phyloP scores from a whole-genome alignment of 139 green algal genomes.

The Chlorella sp. region DNA sequence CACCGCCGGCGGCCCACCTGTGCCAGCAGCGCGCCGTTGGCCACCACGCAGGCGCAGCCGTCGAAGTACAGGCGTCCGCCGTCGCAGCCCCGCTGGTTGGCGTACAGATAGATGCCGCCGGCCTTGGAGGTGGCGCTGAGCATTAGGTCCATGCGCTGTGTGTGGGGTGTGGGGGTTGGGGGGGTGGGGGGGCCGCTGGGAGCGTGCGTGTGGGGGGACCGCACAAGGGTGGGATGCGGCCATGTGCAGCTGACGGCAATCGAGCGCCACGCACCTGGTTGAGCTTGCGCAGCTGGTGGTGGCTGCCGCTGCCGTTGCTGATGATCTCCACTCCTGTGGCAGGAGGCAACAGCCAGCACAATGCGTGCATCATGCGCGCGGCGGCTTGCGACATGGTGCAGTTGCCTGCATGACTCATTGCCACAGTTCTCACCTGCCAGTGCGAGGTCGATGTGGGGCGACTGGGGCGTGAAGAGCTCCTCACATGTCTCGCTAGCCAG shows the following conservation, averaged over 20 bases:
- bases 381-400: too few relatives aligned
- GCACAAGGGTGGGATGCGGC: too few relatives aligned
- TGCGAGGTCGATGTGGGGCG: conserved; percentile 77
- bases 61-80: conserved; percentile 96
- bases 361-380: too few relatives aligned
- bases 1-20: conserved; percentile 64
- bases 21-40: conserved; percentile 91
- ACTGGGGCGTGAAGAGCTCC: conserved; percentile 94
- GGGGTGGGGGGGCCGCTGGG: too few relatives aligned
- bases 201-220: too few relatives aligned
- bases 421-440: conserved; percentile 54
- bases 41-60: conserved; percentile 82
- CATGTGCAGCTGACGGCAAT: too few relatives aligned
- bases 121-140: conserved; percentile 79
- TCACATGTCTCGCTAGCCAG: conserved; percentile 92
- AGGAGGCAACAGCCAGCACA: too few relatives aligned
- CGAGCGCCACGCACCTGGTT: conserved; percentile 16
- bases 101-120: conserved; percentile 97
- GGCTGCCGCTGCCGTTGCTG: conserved; percentile 89
- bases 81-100: conserved; percentile 97
- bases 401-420: too few relatives aligned
- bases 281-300: conserved; percentile 84
- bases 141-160: conserved; percentile 87
- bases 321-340: conserved; percentile 95
- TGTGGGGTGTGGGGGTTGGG: not conserved